Evolutionary conservation across 306 rosid genomes (phyloP), one percentile per base, ranked within the genome.

Genomic region (Medicago ruthenica): DNA sequence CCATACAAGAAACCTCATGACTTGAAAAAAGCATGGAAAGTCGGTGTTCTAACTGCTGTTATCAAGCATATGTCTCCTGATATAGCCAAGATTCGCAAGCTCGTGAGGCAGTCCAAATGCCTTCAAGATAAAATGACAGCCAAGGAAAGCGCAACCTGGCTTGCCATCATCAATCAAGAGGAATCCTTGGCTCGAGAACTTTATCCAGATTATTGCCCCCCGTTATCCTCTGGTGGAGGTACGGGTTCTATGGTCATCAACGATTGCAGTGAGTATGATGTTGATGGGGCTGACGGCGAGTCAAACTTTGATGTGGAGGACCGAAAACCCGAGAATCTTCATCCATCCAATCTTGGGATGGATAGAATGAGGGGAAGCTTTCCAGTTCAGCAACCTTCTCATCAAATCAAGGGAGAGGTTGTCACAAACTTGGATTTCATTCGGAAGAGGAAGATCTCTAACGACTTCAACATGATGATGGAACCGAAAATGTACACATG

Each of bases 1-100:
- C 97, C 98, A 4, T 93, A 93, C 91, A 93, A 90, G 93, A 93
- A 93, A 68, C 98, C 98, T 47, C 98, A 93, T 61, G 97, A 93
- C 75, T 45, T 90, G 74, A 93, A 93, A 84, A 93, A 93, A 81
- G 95, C 98, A 5, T 93, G 96, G 95, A 93, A 93, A 76, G 94
- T 93, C 2, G 89, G 95, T 36, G 98, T 93, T 68, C 86, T 93
- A 21, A 89, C 91, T 0, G 95, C 98, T 0, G 97, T 93, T 16
- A 90, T 93, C 72, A 93, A 93, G 78, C 98, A 93, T 59, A 93
- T 93, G 83, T 93, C 96, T n/a, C 98, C 97, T 34, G 89, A 93
- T 77, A 88, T 93, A 15, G 87, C 94, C 70, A 90, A 87, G 84
- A 93, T 93, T 53, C 90, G 93, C 61, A 93, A 90, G 90, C 96